Conservation (phyloP, 2,329 filamentous ascomycete genomes). For the Colletotrichum costaricense region DNA sequence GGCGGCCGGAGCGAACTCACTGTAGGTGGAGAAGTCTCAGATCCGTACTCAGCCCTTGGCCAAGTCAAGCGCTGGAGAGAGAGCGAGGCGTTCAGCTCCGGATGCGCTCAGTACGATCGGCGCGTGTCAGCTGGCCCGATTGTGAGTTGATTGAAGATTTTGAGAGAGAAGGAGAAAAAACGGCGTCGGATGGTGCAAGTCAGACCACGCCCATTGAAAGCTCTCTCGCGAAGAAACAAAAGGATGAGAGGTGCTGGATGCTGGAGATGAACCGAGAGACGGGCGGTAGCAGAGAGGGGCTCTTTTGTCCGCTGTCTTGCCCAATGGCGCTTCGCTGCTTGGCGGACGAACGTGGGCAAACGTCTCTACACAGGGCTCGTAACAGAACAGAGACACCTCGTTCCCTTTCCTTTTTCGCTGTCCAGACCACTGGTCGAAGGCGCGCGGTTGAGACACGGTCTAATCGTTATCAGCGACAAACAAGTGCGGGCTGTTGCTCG, state of each 20-base stretch:
- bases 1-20: slow-evolving; percentile 31
- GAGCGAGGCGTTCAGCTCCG: slow-evolving; percentile 12
- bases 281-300: slow-evolving; percentile 15
- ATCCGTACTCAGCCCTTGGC: slow-evolving; percentile 27
- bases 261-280: slow-evolving; percentile 5
- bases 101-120: slow-evolving; percentile 27
- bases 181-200: slow-evolving; percentile 23
- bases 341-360: slow-evolving; percentile 21
- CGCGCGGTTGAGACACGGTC: slow-evolving; percentile 22
- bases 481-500: slow-evolving; percentile 10
- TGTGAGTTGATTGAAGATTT: not conserved
- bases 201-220: slow-evolving; percentile 25
- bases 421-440: slow-evolving; percentile 8
- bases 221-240: not conserved
- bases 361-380: slow-evolving; percentile 1
- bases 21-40: slow-evolving; percentile 29
- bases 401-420: slow-evolving; percentile 14
- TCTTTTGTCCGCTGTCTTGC: slow-evolving; percentile 23
- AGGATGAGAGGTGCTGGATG: not conserved
- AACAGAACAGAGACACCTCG: slow-evolving; percentile 15
- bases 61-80: slow-evolving; percentile 8
- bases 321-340: slow-evolving; percentile 11
- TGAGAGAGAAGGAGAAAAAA: not conserved
- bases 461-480: slow-evolving; percentile 22
- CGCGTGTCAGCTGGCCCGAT: slow-evolving; percentile 7